Base-by-base conservation (phyloP, 139 green algal genomes). In the Asterochloris sp. region DNA sequence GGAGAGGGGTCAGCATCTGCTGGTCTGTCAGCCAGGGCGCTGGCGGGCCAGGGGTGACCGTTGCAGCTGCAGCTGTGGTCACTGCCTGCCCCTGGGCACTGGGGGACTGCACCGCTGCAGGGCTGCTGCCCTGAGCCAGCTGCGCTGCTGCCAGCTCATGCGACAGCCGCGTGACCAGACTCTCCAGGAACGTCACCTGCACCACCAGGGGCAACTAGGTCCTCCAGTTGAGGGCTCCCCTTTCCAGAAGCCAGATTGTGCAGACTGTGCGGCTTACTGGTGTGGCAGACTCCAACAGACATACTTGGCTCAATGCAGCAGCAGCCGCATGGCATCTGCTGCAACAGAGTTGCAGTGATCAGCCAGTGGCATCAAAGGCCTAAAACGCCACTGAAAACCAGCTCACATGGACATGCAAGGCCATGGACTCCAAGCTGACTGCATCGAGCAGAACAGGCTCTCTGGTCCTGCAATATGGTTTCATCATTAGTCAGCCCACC, bases 151-250 rank as follows among this genome's bases (percentile, higher is more conserved):
- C 81, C 15, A 93, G 73, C 78, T 93, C 88, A 10, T 86, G 26
- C 11, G 88, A 89, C 61, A 93, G 78, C 8, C 87, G 78, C 13
- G 81, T 75, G 15, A 93, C 88, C 73, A 92, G 60, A 19, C 83
- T 83, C 78, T 93, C 90, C 62, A 93, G 79, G 85, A 93, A 90
- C 38, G 83, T 47, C 13, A 82, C 63, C 78, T 82, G 29, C 61
- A 19, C 1, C 54, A 17, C 74, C 64, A 26, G 74, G n/a, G n/a
- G 21, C 64, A 38, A 54, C 47, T 66, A 29, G n/a, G 26, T 24
- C 4, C 21, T 71, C 10, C 66, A 71, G 17, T 71, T 29, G 61
- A 38, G 21, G 28, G 9, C 26, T 15, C 10, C 11, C 19, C 9
- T n/a, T 24, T 62, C 10, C 4, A 0, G 13, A 67, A 27, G 29